Conservation (phyloP, 176 grass and related monocot genomes). For the Oryza brachyantha region DNA sequence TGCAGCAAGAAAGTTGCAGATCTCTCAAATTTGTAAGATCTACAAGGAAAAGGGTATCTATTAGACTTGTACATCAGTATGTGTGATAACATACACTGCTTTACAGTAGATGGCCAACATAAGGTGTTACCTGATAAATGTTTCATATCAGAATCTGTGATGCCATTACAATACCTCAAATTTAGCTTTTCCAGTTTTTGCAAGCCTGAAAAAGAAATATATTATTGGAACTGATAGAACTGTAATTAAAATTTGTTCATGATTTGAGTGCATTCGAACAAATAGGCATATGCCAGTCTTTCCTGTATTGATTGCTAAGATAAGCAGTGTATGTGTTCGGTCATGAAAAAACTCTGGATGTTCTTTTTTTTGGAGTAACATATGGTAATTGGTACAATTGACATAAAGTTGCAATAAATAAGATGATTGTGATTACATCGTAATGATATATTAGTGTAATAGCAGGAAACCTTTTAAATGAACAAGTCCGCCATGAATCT, state of each 20-base stretch:
- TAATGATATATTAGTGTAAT: constrained; percentile 17
- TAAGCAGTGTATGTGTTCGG: background rate
- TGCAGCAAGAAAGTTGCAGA: constrained; percentile 78
- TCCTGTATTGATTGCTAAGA: background rate
- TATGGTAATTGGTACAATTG: background rate
- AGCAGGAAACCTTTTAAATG: constrained; percentile 77
- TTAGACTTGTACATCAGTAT: constrained; percentile 27
- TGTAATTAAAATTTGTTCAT: background rate
- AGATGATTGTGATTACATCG: background rate
- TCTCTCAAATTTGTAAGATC: constrained; percentile 83
- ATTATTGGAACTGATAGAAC: background rate
- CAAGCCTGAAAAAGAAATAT: constrained; percentile 60
- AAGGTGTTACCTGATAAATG: constrained; percentile 68
- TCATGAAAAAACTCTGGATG: background rate
- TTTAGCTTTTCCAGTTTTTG: constrained; percentile 85
- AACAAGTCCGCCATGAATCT: constrained; percentile 80
- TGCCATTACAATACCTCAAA: constrained; percentile 84
- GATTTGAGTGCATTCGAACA: constrained; percentile 1
- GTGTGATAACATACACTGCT: constrained; percentile 13
- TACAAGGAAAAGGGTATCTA: constrained; percentile 26
- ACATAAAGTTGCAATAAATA: constrained; percentile 11
- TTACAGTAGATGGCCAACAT: background rate
- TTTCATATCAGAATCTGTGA: constrained; percentile 91
- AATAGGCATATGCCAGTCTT: background rate
- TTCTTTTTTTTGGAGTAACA: background rate